Conservation (phyloP, 257 asterid genomes). For the Nyctanthes arbortristis region DNA sequence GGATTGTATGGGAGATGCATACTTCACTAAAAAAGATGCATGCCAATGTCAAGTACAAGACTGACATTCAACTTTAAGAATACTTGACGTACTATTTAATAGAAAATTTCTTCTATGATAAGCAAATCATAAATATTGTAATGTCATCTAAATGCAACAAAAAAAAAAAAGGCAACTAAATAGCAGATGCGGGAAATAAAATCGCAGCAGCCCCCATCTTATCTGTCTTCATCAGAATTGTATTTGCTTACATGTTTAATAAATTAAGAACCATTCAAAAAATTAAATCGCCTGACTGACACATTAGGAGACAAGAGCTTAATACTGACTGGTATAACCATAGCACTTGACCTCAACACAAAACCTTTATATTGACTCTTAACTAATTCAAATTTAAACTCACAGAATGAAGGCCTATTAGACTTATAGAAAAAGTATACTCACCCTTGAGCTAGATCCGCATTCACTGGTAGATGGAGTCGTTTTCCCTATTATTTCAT, state of each 20-base stretch:
- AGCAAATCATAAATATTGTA: not conserved
- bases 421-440: slow-evolving; percentile 26
- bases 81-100: not conserved
- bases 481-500: slow-evolving; percentile 50
- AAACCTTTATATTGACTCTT: not conserved
- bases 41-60: not conserved
- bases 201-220: not conserved
- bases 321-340: not conserved
- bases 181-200: not conserved
- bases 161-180: not conserved
- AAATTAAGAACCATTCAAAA: not conserved
- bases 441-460: slow-evolving; percentile 70
- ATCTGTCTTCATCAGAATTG: not conserved
- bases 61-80: not conserved
- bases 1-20: not conserved
- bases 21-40: not conserved
- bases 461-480: slow-evolving; percentile 71
- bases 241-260: not conserved
- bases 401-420: not conserved
- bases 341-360: not conserved
- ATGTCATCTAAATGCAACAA: no score
- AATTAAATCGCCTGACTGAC: not conserved
- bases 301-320: not conserved
- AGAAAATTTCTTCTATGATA: not conserved
- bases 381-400: not conserved